A percentile compares a stretch with the other conserved stretches of the same genome.
phyloP scores from a whole-genome alignment of 2,329 filamentous ascomycete species.

The Colletotrichum cereale region DNA sequence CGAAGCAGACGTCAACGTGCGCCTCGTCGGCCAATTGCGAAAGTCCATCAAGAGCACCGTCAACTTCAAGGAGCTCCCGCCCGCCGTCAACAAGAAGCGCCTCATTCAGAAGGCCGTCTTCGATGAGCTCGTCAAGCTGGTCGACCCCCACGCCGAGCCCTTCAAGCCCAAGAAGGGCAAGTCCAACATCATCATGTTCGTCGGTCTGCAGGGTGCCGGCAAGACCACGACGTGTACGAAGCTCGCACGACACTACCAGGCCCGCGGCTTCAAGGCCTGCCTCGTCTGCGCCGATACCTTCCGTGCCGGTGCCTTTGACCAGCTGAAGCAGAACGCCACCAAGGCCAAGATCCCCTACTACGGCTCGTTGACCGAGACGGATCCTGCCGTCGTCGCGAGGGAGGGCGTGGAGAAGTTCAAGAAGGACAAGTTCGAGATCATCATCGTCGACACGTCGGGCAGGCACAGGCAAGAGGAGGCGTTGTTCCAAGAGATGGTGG shows the following conservation, averaged over 20 bases:
- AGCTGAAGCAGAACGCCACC: conserved; percentile 98
- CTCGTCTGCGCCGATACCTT: conserved; percentile 98
- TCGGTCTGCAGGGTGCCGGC: conserved; percentile 95
- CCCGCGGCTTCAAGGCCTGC: conserved; percentile 90
- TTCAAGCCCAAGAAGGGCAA: conserved; percentile 98
- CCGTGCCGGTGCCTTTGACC: conserved; percentile 97
- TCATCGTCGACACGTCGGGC: conserved; percentile 97
- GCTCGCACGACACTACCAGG: conserved; percentile 93
- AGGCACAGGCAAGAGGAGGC: conserved; percentile 95
- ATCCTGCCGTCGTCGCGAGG: conserved; percentile 91
- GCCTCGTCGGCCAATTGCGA: conserved; percentile 89
- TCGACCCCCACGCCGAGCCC: conserved; percentile 93
- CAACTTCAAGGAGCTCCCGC: conserved; percentile 93
- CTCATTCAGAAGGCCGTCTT: conserved; percentile 98
- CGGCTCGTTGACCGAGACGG: conserved; percentile 94
- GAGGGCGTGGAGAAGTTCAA: conserved; percentile 99
- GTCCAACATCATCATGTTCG: conserved; percentile 99
- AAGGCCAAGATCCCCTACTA: conserved; percentile 99
- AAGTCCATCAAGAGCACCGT: conserved; percentile 92
- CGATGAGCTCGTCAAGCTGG: conserved; percentile 94
- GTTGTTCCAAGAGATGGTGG: conserved; percentile 96
- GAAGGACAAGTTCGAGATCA: conserved; percentile 97
- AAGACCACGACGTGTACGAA: conserved; percentile 99
- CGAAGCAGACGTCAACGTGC: conserved; percentile 97
- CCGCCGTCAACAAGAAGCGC: conserved; percentile 97